Evolutionary conservation across 2,329 filamentous ascomycete species (phyloP), one percentile per base, ranked within the genome.

Genomic region (Cladosporium oxysporum): DNA sequence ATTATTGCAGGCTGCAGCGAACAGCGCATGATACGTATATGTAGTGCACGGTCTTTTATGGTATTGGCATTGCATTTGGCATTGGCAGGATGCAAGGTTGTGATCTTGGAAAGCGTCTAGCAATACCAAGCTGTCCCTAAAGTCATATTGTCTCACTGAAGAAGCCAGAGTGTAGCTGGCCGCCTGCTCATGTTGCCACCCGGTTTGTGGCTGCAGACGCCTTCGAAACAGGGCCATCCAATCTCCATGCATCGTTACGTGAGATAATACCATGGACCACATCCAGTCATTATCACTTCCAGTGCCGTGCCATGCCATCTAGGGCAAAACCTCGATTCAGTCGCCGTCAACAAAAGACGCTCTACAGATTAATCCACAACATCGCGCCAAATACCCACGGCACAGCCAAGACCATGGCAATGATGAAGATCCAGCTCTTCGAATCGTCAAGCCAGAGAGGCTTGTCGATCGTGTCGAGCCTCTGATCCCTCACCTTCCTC

Each of bases 391-490:
- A 64, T n/a, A 69, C 28, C 47, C 66, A 68, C 35, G 67, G 55
- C 44, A 71, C 52, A 35, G 66, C 28, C 62, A 73, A 23, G 5
- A 71, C 29, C 53, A 75, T 55, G 18, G 55, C 62, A 50, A 73
- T 18, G 52, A 67, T 41, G 33, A 64, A 59, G n/a, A 71, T 14
- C 70, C 70, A 69, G 58, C 66, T 59, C 68, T 64, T 66, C 66
- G 68, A 74, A 53, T 65, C 64, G 62, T 75, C 72, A 59, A 75
- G 60, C 67, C 73, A 70, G 52, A 70, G 67, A 31, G 75, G 69
- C 61, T 52, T 69, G 50, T 74, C 71, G 41, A 73, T 35, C 63
- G 49, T 31, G 68, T 77, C 76, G 65, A 78, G 68, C 52, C 65
- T 69, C 58, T 69, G 66, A 26, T 68, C 69, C 44, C 62, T 67